A percentile compares a stretch with the other conserved stretches of the same genome.
These are phyloP conservation scores for Aquanectria penicillioides DNA, from an alignment of 2,329 filamentous ascomycete genomes.

Conservation along the genomic window DNA sequence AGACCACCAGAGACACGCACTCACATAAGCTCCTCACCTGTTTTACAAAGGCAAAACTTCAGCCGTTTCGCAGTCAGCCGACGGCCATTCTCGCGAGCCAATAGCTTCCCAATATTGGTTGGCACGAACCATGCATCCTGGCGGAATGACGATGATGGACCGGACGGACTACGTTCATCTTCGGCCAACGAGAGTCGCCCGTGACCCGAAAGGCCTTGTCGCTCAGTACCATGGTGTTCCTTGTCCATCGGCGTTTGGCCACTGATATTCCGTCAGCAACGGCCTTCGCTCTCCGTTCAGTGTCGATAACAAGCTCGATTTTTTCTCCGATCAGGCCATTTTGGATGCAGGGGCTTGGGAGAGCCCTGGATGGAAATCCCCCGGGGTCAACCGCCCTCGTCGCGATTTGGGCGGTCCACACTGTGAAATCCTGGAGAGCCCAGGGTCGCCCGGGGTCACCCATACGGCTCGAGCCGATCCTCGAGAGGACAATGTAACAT, in stretches of 20 bases:
- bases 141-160: constrained; percentile 1
- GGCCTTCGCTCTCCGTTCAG: constrained; percentile 16
- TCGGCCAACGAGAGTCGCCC: background rate
- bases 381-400: constrained; percentile 10
- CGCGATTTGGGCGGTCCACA: constrained; percentile 4
- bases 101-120: constrained; percentile 18
- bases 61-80: constrained; percentile 14
- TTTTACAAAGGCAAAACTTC: constrained; percentile 1
- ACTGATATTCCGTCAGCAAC: background rate
- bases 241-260: constrained; percentile 13
- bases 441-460: background rate
- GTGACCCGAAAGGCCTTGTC: background rate
- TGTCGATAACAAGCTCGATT: background rate
- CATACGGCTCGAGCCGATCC: constrained; percentile 6
- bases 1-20: background rate
- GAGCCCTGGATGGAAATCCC: background rate
- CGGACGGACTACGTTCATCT: constrained; percentile 1
- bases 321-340: constrained; percentile 18
- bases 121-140: constrained; percentile 19
- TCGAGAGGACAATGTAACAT: background rate
- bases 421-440: constrained; percentile 7
- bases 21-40: background rate
- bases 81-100: constrained; percentile 8
- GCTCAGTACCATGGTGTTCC: background rate
- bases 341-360: constrained; percentile 10